Conservation (phyloP, 2,329 filamentous ascomycete species). For the Thielaviopsis musarum region DNA sequence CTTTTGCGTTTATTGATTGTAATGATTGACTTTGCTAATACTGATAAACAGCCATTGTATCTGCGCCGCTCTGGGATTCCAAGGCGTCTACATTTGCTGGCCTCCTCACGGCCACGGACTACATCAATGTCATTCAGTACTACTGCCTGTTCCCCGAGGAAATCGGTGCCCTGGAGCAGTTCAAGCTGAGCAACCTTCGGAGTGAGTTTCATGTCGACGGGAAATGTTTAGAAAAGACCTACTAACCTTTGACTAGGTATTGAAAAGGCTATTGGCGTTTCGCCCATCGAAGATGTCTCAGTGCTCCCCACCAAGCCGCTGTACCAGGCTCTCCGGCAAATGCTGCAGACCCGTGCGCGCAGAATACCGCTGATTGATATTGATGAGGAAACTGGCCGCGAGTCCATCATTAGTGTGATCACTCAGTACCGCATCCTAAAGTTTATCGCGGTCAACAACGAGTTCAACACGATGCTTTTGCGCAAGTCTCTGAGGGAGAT, state of each 20-base stretch:
- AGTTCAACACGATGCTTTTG: slow-evolving; percentile 70
- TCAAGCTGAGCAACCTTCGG: slow-evolving; percentile 78
- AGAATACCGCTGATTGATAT: slow-evolving; percentile 86
- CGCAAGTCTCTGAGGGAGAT: slow-evolving; percentile 78
- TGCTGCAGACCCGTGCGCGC: slow-evolving; percentile 84
- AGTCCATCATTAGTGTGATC: slow-evolving; percentile 90
- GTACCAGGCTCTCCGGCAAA: slow-evolving; percentile 86
- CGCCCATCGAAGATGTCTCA: slow-evolving; percentile 87
- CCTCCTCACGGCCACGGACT: slow-evolving; percentile 87
- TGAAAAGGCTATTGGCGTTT: slow-evolving; percentile 81
- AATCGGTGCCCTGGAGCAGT: slow-evolving; percentile 79
- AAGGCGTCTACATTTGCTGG: slow-evolving; percentile 84
- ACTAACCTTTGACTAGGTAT: slow-evolving; percentile 48
- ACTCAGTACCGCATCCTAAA: slow-evolving; percentile 98
- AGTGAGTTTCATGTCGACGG: slow-evolving; percentile 35
- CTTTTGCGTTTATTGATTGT: not conserved
- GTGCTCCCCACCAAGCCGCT: slow-evolving; percentile 79
- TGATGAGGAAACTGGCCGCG: slow-evolving; percentile 81
- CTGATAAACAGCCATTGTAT: slow-evolving; percentile 63
- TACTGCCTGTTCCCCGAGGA: slow-evolving; percentile 95
- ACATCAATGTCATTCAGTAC: slow-evolving; percentile 97
- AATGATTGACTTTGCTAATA: not conserved
- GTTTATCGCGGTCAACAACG: slow-evolving; percentile 88
- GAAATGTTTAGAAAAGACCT: not conserved
- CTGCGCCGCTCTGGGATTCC: slow-evolving; percentile 92